Evolutionary conservation across 2,329 filamentous ascomycete genomes (phyloP).

Genomic region (Ophiostoma piceae): DNA sequence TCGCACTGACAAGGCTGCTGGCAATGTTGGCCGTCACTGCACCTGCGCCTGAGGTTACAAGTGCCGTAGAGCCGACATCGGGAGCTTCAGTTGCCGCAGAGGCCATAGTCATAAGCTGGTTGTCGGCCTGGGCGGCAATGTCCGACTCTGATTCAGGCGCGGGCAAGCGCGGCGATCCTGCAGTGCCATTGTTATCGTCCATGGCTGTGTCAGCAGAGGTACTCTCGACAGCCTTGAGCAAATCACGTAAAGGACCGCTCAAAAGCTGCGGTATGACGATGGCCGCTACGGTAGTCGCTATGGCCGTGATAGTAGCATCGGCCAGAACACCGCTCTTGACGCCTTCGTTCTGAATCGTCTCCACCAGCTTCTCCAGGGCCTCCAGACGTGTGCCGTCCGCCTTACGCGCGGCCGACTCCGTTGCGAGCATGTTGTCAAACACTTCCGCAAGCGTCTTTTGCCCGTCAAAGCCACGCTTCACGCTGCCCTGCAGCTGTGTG

Average conservation of each 20-base stretch:
- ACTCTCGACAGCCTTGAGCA: background rate
- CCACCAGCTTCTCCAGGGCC: slow-evolving; percentile 14
- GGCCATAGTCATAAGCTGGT: background rate
- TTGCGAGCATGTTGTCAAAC: slow-evolving; percentile 19
- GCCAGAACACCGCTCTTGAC: background rate
- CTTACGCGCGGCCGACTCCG: slow-evolving; percentile 5
- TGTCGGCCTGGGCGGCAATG: background rate
- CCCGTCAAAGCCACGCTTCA: slow-evolving; percentile 1
- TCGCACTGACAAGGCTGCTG: background rate
- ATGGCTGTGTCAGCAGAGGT: background rate
- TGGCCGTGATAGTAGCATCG: background rate
- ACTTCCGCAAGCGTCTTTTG: background rate
- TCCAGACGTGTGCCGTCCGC: slow-evolving; percentile 15
- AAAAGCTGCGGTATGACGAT: background rate
- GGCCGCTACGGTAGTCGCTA: background rate
- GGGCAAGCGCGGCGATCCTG: background rate
- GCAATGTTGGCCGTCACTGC: background rate
- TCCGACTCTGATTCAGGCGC: background rate
- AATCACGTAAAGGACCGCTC: too few relatives aligned
- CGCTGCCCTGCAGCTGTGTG: background rate
- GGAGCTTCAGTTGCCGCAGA: background rate
- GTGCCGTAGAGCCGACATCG: background rate
- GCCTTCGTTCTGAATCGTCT: background rate
- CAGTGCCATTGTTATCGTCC: background rate
- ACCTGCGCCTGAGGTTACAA: background rate